Conservation (phyloP, 148 eudicot genomes). For the Amaranthus cruentus region DNA sequence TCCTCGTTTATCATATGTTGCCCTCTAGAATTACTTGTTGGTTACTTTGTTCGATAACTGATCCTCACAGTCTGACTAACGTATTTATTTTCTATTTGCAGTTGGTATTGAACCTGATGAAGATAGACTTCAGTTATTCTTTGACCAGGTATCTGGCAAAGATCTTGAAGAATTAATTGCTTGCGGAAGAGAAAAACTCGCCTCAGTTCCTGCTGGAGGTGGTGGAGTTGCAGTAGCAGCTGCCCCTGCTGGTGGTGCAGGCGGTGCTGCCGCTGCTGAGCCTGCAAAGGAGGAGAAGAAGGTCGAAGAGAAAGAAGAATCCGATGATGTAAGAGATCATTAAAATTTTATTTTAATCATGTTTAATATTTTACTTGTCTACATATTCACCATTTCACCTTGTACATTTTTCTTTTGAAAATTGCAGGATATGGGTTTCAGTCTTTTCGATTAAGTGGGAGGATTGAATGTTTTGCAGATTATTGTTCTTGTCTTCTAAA, state of each 20-base stretch:
- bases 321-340: constrained; percentile 57
- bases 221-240: constrained; percentile 59
- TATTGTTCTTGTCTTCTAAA: not conserved
- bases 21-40: too few relatives aligned
- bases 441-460: constrained; percentile 67
- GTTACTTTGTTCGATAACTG: too few relatives aligned
- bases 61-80: not conserved
- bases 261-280: constrained; percentile 48
- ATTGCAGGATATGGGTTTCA: constrained; percentile 85
- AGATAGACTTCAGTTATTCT: constrained; percentile 50
- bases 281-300: constrained; percentile 68
- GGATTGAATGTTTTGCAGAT: not conserved
- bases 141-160: constrained; percentile 60
- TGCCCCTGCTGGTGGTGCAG: constrained; percentile 46
- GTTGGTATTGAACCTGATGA: constrained; percentile 81
- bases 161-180: constrained; percentile 72
- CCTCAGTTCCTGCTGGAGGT: constrained; percentile 87
- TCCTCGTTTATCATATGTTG: not conserved
- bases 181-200: constrained; percentile 75
- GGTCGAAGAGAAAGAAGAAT: constrained; percentile 81
- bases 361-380: too few relatives aligned
- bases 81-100: constrained; percentile 12
- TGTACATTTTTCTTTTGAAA: not conserved
- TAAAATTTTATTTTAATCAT: not conserved
- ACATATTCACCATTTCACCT: not conserved